A percentile compares a stretch with the other conserved stretches of the same genome.
Evolutionary conservation across 2,329 filamentous ascomycete species (phyloP).

Genomic region (Plenodomus biglobosus): DNA sequence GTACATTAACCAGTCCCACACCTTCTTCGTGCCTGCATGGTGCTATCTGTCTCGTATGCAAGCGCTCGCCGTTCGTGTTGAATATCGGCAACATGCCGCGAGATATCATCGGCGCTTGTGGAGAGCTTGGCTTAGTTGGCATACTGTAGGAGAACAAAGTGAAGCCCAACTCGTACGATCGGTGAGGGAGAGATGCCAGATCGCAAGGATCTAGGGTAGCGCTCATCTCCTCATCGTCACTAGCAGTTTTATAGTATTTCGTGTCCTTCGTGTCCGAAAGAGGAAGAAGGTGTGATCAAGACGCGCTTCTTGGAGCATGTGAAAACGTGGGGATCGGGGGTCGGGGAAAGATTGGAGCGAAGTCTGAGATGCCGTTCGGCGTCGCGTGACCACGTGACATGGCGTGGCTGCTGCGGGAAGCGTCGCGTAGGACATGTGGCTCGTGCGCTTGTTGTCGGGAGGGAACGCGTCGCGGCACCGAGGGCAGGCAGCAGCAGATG

Average conservation of each 20-base stretch:
- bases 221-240: neutral
- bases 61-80: neutral
- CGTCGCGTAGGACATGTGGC: constrained; percentile 10
- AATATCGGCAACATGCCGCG: neutral
- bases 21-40: neutral
- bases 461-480: neutral
- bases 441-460: constrained; percentile 15
- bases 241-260: neutral
- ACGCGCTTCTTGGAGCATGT: neutral
- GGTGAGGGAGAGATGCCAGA: neutral
- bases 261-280: no score
- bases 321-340: neutral
- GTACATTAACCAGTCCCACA: neutral
- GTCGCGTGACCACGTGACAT: constrained; percentile 9
- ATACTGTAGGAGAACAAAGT: neutral
- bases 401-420: constrained; percentile 7
- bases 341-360: neutral
- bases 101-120: neutral
- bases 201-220: neutral
- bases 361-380: neutral
- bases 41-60: neutral
- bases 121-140: neutral
- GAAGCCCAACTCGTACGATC: neutral
- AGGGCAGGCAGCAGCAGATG: neutral
- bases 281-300: neutral